Conservation (phyloP, 371 early-diverging fungal species). For the Coemansia sp. region DNA sequence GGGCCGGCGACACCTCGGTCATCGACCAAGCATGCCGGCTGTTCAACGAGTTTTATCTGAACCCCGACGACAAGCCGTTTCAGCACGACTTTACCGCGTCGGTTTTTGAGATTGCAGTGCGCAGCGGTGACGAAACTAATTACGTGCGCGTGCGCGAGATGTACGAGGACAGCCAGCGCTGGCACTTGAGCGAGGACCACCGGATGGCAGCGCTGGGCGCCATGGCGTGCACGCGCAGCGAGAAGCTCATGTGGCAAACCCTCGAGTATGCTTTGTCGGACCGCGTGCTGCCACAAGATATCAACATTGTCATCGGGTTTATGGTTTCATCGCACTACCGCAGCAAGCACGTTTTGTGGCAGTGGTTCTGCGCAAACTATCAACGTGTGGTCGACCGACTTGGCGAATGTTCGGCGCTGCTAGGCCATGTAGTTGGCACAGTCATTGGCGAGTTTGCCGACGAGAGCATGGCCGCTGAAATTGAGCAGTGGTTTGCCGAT, state of each 20-base stretch:
- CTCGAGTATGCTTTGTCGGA: conserved; percentile 65
- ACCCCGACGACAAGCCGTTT: conserved; percentile 57
- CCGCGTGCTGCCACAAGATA: conserved; percentile 82
- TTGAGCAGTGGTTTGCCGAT: conserved; percentile 71
- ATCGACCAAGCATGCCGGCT: conserved; percentile 61
- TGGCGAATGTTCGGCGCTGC: conserved; percentile 62
- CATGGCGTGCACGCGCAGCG: conserved; percentile 69
- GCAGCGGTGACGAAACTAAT: conserved; percentile 53
- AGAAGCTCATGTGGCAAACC: conserved; percentile 56
- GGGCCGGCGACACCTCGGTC: conserved; percentile 54
- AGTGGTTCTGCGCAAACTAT: conserved; percentile 75
- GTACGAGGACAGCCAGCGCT: conserved; percentile 71
- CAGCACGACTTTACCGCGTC: conserved; percentile 84
- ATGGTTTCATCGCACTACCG: conserved; percentile 57
- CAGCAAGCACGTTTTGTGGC: conserved; percentile 72
- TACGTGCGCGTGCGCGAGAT: conserved; percentile 58
- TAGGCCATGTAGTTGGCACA: conserved; percentile 70
- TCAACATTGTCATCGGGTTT: conserved; percentile 53
- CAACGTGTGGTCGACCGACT: conserved; percentile 64
- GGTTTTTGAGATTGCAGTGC: conserved; percentile 73
- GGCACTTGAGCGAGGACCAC: conserved; percentile 80
- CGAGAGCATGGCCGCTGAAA: conserved; percentile 61
- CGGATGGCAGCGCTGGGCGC: conserved; percentile 73
- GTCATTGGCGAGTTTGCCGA: conserved; percentile 65
- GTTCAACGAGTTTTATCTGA: conserved; percentile 58